phyloP scores from a whole-genome alignment of 2,329 filamentous ascomycete genomes.

The Beauveria brongniartii region DNA sequence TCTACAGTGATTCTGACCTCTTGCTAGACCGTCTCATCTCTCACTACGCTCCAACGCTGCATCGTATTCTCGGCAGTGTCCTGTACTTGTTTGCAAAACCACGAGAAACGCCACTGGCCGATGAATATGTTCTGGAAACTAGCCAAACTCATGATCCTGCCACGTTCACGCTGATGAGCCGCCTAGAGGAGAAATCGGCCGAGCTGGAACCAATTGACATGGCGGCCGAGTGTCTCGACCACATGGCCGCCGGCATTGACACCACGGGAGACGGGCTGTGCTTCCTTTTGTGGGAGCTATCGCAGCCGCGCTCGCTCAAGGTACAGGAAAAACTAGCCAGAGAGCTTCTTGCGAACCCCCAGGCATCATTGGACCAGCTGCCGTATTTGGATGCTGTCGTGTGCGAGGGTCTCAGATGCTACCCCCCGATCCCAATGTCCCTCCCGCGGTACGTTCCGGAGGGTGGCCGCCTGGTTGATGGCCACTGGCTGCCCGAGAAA shows the following conservation, averaged over 20 bases:
- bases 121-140: conserved; percentile 49
- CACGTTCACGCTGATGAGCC: conserved; percentile 49
- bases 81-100: conserved; percentile 44
- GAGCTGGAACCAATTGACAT: conserved; percentile 45
- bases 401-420: conserved; percentile 53
- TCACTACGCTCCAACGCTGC: conserved; percentile 46
- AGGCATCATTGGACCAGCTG: conserved; percentile 38
- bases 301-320: conserved; percentile 43
- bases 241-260: conserved; percentile 65
- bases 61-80: conserved; percentile 37
- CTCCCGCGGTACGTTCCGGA: conserved; percentile 51
- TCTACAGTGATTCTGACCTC: conserved; percentile 11
- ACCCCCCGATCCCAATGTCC: conserved; percentile 59
- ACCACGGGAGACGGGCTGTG: conserved; percentile 63
- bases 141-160: conserved; percentile 37
- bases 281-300: conserved; percentile 65
- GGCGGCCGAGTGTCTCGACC: conserved; percentile 62
- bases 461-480: conserved; percentile 48
- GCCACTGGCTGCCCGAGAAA: conserved; percentile 41
- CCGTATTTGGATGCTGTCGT: conserved; percentile 56
- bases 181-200: conserved; percentile 43
- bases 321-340: conserved; percentile 44
- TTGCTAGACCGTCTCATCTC: conserved; percentile 47
- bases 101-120: conserved; percentile 49
- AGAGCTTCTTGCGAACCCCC: conserved; percentile 40